Evolutionary conservation across 371 early-diverging fungal genomes (phyloP), one percentile per base, ranked within the genome.

Genomic region (Apophysomyces variabilis): DNA sequence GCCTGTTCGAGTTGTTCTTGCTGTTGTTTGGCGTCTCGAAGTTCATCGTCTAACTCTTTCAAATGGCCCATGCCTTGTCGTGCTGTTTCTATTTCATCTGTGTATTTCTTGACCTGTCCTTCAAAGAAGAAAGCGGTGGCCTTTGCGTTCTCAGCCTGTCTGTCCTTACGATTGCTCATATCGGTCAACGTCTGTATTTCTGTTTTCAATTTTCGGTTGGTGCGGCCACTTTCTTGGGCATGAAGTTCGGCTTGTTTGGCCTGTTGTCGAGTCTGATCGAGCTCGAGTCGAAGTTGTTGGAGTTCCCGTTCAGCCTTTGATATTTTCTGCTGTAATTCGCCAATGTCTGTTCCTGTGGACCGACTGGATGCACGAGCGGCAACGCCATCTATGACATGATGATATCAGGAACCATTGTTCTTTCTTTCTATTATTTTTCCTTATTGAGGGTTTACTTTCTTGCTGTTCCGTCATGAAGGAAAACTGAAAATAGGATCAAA

Each of bases 111-210:
- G 13, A 83, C 77, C 62, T 83, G 83, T 4, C 83, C 79, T 58
- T 83, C 80, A 64, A 83, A 80, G 47, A 83, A 83, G 64, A 83
- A 83, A 2, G 83, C 78, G 0, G 80, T 83, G 14, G 83, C 83
- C 46, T 83, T 83, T 3, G 83, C 76, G 64, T 83, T 80, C 43
- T 83, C 83, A 5, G 80, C 80, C 38, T 83, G 83, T 50, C 83
- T 69, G 64, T 83, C 83, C 61, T 83, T 83, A 39, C 83, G 80
- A 21, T 83, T 78, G 61, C 75, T 74, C 83, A 83, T 80, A 54
- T 83, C 83, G 9, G 80, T 83, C 6, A 83, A 46, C 0, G 83
- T 83, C 60, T 83, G 83, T 39, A 83, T 77, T 62, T 83, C 83
- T 32, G 80, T 75, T 46, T 78, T 73, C 13, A 83, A 69, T 57